Evolutionary conservation across 1,284 basidiomycete species (phyloP), one percentile per base, ranked within the genome.

Genomic region (Rhodotorula mucilaginosa): DNA sequence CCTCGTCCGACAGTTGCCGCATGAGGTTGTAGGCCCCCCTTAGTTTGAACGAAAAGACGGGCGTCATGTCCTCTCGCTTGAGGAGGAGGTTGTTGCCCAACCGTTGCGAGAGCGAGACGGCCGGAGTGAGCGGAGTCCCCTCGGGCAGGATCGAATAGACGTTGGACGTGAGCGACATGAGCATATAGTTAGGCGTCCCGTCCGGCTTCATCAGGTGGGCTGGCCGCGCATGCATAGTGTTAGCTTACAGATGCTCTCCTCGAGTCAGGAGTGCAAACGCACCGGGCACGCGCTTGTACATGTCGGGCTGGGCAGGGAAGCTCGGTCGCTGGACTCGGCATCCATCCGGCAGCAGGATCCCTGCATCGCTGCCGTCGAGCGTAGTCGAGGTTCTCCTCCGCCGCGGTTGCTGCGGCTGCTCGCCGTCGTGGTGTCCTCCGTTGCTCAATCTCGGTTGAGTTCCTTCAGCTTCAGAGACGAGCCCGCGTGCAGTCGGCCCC

Each of bases 1-100:
- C 94, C 70, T 94, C 92, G 34, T 90, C 88, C 16, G 85, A 85
- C 58, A 99, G 84, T 81, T 88, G 88, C 10, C 92, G 92, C 97
- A 99, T 99, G 81, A 98, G 92, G 83, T 99, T 99, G 85, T 97
- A 99, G 26, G 97, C 97, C 34, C 97, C 97, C 13, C 97, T 86
- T 68, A 97, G 93, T 81, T 99, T 99, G 88, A 99, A 99, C 80
- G 91, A 93, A 82, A 99, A 99, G 23, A 99, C 97, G 75, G 97
- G 93, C 72, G 99, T 97, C 12, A 95, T 85, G 79, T 96, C 93
- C 80, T 96, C 93, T 47, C 93, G 87, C 83, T 99, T 99, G 72
- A 99, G 86, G 87, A 90, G 93, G 81, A 99, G 90, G 78, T 95
- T 87, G 80, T 93, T 95, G 2, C 97, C 97, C 1, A 97, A 84